Base-by-base conservation (phyloP, 2,329 filamentous ascomycete species). In the Cladosporium sp. region DNA sequence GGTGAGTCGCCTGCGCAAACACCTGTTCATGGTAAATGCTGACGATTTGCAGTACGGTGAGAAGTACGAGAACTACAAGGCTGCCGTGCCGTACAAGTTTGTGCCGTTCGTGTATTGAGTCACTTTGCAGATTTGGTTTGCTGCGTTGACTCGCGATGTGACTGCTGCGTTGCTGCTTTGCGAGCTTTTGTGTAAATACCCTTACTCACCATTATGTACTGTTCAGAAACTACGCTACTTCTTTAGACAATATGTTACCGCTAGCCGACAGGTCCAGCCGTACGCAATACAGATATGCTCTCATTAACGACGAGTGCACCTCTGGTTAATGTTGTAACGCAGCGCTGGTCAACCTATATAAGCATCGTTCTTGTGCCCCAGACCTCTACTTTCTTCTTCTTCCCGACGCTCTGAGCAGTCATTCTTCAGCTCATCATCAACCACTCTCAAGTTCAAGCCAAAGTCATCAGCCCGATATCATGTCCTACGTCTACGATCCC, bases 21-120 rank as follows among this genome's bases (percentile, higher is more conserved):
- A 31, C 28, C 4, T 4, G 50, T 46, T 7, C 14, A 18, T 29
- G n/a, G 7, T n/a, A 1, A 1, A 31, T 31, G 28, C 52, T 55
- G 23, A 55, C 26, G 29, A 29, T 56, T 53, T 63, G 18, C 56
- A 78, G 76, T 81, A 81, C 66, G 79, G 78, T 18, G 75, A 76
- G 40, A 70, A 78, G 62, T 80, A 78, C 72, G 66, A 69, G 28
- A 68, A 74, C 40, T 78, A 79, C 69, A 77, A 79, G 73, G 67
- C 71, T 52, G 71, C 73, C 21, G 77, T 78, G 57, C 78, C 77
- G 4, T 80, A 78, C 68, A 75, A 74, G 66, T 75, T 80, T 56
- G 67, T 80, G 49, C 79, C 80, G 0, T 76, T 66, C 61, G 18
- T 75, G 18, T 74, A 69, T 33, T 74, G 59, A 60, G 35, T 33